Evolutionary conservation across 2,329 filamentous ascomycete species (phyloP).

Genomic region (Conoideocrella luteorostrata): DNA sequence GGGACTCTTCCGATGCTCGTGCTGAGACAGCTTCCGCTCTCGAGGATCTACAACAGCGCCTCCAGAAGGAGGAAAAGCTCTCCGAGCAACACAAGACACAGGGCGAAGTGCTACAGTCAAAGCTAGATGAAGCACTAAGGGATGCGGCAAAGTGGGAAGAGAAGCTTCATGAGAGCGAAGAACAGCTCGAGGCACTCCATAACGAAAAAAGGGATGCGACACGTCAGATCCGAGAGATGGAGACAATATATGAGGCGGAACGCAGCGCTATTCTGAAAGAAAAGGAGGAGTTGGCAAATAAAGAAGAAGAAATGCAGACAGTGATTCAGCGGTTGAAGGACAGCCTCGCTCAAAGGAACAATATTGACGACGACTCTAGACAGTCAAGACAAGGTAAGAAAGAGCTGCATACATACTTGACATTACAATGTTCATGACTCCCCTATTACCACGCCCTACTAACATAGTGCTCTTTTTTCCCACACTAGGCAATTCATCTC

Average conservation of each 20-base stretch:
- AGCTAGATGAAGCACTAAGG: conserved; percentile 74
- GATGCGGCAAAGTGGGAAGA: conserved; percentile 88
- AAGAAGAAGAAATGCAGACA: conserved; percentile 84
- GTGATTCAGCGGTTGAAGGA: conserved; percentile 92
- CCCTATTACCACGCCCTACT: conserved; percentile 10
- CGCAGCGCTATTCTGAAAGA: conserved; percentile 81
- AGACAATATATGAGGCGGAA: conserved; percentile 88
- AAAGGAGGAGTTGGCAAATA: conserved; percentile 77
- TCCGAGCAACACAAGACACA: conserved; percentile 81
- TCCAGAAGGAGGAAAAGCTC: conserved; percentile 71
- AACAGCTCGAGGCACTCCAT: conserved; percentile 71
- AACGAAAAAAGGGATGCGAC: conserved; percentile 81
- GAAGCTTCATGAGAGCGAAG: conserved; percentile 76
- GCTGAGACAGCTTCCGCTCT: conserved; percentile 73
- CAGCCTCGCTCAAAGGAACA: conserved; percentile 69
- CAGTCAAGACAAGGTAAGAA: conserved; percentile 52
- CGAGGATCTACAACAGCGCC: conserved; percentile 76
- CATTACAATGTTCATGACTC: too few relatives aligned
- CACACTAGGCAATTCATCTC: conserved; percentile 48
- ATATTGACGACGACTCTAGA: conserved; percentile 49
- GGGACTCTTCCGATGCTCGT: conserved; percentile 60
- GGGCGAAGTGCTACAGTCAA: conserved; percentile 73
- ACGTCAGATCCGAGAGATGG: conserved; percentile 82
- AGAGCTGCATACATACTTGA: neutral
- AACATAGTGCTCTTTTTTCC: conserved; percentile 10